Percentiles rank a stretch among this genome's conserved stretches.
Conservation (phyloP, 2,329 filamentous ascomycete species). For the Lecanosticta acicola region DNA sequence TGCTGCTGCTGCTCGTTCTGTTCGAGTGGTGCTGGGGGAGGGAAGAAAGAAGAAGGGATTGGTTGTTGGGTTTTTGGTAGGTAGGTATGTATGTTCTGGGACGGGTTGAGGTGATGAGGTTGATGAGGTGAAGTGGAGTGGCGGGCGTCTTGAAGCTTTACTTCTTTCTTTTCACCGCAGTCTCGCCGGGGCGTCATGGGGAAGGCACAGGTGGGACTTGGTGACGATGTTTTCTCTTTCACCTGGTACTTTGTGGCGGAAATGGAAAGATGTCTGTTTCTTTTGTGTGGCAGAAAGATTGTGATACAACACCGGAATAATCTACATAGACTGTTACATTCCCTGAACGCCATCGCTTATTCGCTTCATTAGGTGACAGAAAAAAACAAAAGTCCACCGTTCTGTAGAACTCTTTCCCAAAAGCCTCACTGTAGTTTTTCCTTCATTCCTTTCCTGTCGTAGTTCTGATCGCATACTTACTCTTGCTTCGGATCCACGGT, state of each 20-base stretch:
- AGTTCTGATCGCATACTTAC: conserved; percentile 29
- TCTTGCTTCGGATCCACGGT: conserved; percentile 24
- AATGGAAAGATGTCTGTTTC: not conserved
- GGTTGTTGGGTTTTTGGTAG: not conserved
- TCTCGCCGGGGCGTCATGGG: not conserved
- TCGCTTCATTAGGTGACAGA: not conserved
- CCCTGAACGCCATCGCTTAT: not conserved
- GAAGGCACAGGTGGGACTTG: not conserved
- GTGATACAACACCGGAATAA: too few species aligned
- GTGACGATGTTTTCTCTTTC: too few species aligned
- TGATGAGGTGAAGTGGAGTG: conserved; percentile 1
- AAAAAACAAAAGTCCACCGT: not conserved
- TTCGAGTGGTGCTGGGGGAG: too few species aligned
- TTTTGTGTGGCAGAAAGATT: too few species aligned
- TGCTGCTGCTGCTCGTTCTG: not conserved
- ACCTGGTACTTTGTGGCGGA: not conserved
- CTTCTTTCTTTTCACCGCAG: not conserved
- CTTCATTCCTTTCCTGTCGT: conserved; percentile 4
- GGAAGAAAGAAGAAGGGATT: too few species aligned
- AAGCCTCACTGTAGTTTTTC: not conserved
- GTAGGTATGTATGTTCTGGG: too few species aligned
- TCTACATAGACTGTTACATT: not conserved
- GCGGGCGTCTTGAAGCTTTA: not conserved
- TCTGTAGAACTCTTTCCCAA: too few species aligned
- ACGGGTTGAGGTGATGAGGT: not conserved